Conservation (phyloP, 352 stramenopile species). For the Pythium periplocum region DNA sequence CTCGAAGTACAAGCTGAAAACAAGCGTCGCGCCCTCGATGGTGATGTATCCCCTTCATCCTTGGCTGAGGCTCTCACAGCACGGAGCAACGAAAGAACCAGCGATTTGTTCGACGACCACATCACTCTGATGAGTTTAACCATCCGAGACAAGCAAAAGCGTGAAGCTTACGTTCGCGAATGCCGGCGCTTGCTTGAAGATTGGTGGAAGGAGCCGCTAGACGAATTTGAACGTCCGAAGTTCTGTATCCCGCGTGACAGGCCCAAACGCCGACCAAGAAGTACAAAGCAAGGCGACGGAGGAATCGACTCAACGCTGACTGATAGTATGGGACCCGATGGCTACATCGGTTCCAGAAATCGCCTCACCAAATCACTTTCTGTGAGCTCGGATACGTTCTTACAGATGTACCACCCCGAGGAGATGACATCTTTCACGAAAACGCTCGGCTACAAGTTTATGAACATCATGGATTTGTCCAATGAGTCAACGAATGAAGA, state of each 20-base stretch:
- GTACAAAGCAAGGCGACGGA: not conserved
- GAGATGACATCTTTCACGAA: slow-evolving; percentile 86
- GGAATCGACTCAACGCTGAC: not conserved
- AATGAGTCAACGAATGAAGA: slow-evolving; percentile 50
- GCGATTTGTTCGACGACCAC: slow-evolving; percentile 17
- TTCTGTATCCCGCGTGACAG: slow-evolving; percentile 5
- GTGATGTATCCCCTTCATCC: slow-evolving; percentile 6
- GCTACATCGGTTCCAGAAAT: not conserved
- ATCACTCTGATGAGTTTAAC: slow-evolving; percentile 20
- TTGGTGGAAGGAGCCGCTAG: slow-evolving; percentile 84
- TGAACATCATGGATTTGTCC: slow-evolving; percentile 76
- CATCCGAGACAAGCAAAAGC: slow-evolving; percentile 39
- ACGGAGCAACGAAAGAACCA: too few relatives aligned
- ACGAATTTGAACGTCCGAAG: slow-evolving; percentile 58
- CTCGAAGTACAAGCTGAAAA: slow-evolving; percentile 59
- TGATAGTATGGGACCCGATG: not conserved
- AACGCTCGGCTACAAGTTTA: slow-evolving; percentile 83
- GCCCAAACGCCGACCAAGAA: not conserved
- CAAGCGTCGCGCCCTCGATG: slow-evolving; percentile 42
- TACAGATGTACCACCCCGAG: slow-evolving; percentile 82
- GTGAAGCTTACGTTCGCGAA: slow-evolving; percentile 72
- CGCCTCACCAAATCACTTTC: slow-evolving; percentile 17
- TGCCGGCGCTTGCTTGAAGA: slow-evolving; percentile 71
- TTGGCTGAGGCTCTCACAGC: slow-evolving; percentile 14
- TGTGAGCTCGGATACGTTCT: slow-evolving; percentile 62